A percentile compares a stretch with the other conserved stretches of the same genome.
phyloP scores from a whole-genome alignment of 202 grass and related monocot species.

The Eragrostis tef region DNA sequence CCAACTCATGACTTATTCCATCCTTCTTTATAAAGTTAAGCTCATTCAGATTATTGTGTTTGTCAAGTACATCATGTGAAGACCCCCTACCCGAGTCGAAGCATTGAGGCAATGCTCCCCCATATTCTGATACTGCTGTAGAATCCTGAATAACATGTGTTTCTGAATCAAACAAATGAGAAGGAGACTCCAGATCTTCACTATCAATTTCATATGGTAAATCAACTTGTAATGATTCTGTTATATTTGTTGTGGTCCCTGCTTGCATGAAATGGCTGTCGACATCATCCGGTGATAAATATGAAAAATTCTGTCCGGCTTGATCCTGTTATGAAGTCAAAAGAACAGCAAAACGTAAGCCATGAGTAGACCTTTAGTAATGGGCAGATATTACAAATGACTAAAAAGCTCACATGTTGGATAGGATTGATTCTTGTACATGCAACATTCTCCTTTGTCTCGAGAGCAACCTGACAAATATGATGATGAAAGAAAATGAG shows the following conservation, averaged over 20 bases:
- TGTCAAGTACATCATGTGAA: conserved; percentile 43
- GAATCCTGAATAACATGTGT: conserved; percentile 29
- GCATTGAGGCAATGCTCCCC: conserved; percentile 36
- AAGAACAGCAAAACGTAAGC: conserved; percentile 39
- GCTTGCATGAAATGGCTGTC: conserved; percentile 28
- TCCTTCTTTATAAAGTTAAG: conserved; percentile 36
- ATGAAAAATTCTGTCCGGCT: conserved; percentile 33
- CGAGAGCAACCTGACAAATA: conserved; percentile 44
- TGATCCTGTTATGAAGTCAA: conserved; percentile 46
- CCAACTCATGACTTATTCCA: conserved; percentile 36
- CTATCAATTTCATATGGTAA: conserved; percentile 51
- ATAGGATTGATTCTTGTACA: conserved; percentile 13
- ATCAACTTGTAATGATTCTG: conserved; percentile 51
- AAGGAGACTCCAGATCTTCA: conserved; percentile 45
- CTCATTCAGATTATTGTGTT: conserved; percentile 25
- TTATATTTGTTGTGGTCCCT: conserved; percentile 41
- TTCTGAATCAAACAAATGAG: conserved; percentile 38
- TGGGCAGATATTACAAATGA: conserved; percentile 3
- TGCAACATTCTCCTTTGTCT: conserved; percentile 26
- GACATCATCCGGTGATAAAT: conserved; percentile 34
- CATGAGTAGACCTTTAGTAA: conserved; percentile 12
- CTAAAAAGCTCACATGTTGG: conserved; percentile 41
- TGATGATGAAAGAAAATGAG: conserved; percentile 24
- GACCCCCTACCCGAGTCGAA: conserved; percentile 13
- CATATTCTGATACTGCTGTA: conserved; percentile 26